Percentiles rank a stretch among this genome's conserved stretches.
These are phyloP conservation scores for Ascochyta fabae DNA, from an alignment of 2,329 filamentous ascomycete genomes.

Conservation along the genomic window DNA sequence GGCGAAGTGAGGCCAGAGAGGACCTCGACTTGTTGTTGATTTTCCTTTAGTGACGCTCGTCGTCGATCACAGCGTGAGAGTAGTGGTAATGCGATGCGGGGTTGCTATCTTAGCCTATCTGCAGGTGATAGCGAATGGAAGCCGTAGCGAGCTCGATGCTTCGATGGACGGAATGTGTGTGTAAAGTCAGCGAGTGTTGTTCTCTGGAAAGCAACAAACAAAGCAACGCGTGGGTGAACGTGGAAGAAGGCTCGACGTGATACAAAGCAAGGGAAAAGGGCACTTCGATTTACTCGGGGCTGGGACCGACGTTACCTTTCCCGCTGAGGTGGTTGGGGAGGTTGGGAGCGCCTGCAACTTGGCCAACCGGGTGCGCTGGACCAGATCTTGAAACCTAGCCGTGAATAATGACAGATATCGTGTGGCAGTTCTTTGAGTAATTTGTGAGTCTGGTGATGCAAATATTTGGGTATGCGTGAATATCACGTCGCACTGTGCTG, in stretches of 20 bases:
- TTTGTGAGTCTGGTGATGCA: neutral
- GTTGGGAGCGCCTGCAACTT: conserved; percentile 7
- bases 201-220: conserved; percentile 12
- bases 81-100: conserved; percentile 16
- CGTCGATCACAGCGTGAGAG: conserved; percentile 1
- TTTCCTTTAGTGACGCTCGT: neutral
- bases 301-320: conserved; percentile 18
- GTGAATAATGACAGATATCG: neutral
- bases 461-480: neutral
- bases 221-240: conserved; percentile 9
- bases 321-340: conserved; percentile 19
- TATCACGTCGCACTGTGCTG: neutral
- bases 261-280: conserved; percentile 32
- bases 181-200: conserved; percentile 16
- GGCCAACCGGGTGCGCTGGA: conserved; percentile 2
- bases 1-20: neutral
- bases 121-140: conserved; percentile 16
- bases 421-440: too few species aligned
- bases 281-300: conserved; percentile 37
- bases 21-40: neutral
- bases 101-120: conserved; percentile 20
- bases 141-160: conserved; percentile 12
- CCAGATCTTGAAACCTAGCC: neutral
- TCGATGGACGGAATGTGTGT: conserved; percentile 11
- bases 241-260: conserved; percentile 15